Evolutionary conservation across 2,329 filamentous ascomycete species (phyloP), one percentile per base, ranked within the genome.

Genomic region (Didymella lethalis): DNA sequence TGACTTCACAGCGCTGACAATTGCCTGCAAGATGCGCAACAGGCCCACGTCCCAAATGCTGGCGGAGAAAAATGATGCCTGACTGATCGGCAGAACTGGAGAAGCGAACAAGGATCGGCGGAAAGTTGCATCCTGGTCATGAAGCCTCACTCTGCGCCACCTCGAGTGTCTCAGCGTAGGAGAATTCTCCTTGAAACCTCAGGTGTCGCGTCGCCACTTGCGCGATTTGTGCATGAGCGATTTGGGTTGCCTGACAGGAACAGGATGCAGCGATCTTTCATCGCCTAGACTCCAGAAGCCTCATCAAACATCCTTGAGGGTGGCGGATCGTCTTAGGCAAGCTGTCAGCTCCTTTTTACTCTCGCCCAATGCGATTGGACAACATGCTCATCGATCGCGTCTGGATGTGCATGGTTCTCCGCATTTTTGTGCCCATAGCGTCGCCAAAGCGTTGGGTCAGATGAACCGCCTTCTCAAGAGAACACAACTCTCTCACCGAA

Each of bases 391-490:
- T 7, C 20, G 36, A 40, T 40, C n/a, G 36, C n/a, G 36, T 20
- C 18, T 20, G 32, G 32, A 43, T 40, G 40, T 43, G 40, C 50
- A 54, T 54, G 56, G 51, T 56, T 56, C 52, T 56, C 57, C 57
- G 53, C 53, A 56, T 49, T 52, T 20, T 59, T 46, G 40, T 56
- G 57, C 48, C 57, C 57, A 60, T 56, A 60, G 57, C 57, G 45
- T 56, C 48, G 57, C 57, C 57, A 60, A 53, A 56, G 57, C 53
- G 32, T 56, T 46, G 57, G 53, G 53, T 56, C 57, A 55, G 43
- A 46, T 53, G 52, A 49, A 52, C 52, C 25, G 49, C 48, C 28
- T 49, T 31, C 26, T 51, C 50, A 50, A 54, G 38, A 59, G 18
- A 38, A 23, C 56, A 47, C 46, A 47, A 40, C 47, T 54, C 46